These are phyloP conservation scores for barrel medic (Medicago truncatula) DNA, from an alignment of 306 rosid species.

Conservation along the genomic window MtrunA17r5.0-ANR NC_053048.1:37639001-37639500, in stretches of 20 bases:
- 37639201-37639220: conserved; percentile 39
- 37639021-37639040: conserved; percentile 42
- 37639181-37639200: conserved; percentile 16
- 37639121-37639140: not conserved
- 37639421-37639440: not conserved
- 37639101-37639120: conserved; percentile 46
- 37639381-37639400: not conserved
- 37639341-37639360: conserved; percentile 24
- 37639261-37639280: conserved; percentile 32
- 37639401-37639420: not conserved
- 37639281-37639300: conserved; percentile 20
- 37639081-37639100: conserved; percentile 23
- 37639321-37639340: conserved; percentile 29
- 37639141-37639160: not conserved
- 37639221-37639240: conserved; percentile 37
- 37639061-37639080: conserved; percentile 15
- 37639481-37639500: not conserved
- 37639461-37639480: conserved; percentile 6
- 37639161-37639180: not conserved
- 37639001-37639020: conserved; percentile 51
- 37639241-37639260: not conserved
- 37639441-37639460: conserved; percentile 12
- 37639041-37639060: conserved; percentile 11
- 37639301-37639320: conserved; percentile 37
- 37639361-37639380: conserved; percentile 25